phyloP scores from a whole-genome alignment of 768 basidiomycete genomes.

The Rhodosporidiobolus sp. region DNA sequence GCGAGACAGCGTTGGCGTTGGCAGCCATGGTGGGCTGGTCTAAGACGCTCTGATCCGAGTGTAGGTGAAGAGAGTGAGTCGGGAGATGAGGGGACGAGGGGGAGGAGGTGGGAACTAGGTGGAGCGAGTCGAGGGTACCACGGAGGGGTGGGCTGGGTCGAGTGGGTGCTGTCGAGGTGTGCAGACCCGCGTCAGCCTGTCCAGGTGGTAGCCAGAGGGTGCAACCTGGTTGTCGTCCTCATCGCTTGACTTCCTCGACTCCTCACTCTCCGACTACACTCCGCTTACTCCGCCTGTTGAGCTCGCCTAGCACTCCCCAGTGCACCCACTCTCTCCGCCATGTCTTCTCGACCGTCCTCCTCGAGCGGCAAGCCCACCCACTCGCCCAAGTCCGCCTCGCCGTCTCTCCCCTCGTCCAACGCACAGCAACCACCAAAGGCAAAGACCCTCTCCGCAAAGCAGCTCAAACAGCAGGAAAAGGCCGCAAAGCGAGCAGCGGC shows the following conservation, averaged over 20 bases:
- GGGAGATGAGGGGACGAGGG: neutral
- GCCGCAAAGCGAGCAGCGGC: conserved; percentile 21
- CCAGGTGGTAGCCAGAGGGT: too few species aligned
- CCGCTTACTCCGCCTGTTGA: neutral
- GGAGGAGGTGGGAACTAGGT: too few species aligned
- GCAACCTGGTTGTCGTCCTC: neutral
- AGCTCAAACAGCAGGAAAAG: conserved; percentile 15
- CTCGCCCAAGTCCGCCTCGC: too few species aligned
- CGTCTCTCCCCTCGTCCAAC: neutral
- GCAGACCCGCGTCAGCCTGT: too few species aligned
- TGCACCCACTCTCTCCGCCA: neutral
- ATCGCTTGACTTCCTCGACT: neutral
- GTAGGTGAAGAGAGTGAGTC: neutral
- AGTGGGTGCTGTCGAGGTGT: too few species aligned
- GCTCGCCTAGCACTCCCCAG: neutral
- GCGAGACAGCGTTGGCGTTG: neutral
- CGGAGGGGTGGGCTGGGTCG: too few species aligned
- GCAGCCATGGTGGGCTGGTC: neutral
- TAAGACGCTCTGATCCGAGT: neutral
- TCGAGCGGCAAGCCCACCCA: too few species aligned
- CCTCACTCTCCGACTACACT: neutral
- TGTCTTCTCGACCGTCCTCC: neutral
- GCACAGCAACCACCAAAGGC: neutral
- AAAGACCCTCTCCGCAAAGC: conserved; percentile 14
- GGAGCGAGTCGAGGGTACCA: too few species aligned